Base-by-base conservation (phyloP, 495 filamentous ascomycete genomes). In the Penicillium maclennaniae region DNA sequence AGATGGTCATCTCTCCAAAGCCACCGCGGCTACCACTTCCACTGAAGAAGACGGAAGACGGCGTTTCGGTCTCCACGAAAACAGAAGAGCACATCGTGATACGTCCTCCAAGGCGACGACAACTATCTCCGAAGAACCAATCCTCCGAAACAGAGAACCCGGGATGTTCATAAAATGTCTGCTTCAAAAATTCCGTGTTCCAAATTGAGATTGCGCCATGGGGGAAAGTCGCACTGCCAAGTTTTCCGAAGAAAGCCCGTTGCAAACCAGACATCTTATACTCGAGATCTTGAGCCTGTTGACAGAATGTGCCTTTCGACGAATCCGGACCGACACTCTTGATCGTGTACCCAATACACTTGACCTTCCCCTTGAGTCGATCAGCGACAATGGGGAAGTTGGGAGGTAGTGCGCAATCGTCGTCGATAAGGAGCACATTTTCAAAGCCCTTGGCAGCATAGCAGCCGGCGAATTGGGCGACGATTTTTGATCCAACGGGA, bases 1-100 rank as follows among this genome's bases (percentile, higher is more conserved):
- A 75, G 25, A 79, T 65, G 0, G 76, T 79, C 76, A 75, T 79
- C 53, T 79, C 76, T 2, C 76, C 76, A 43, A 78, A 79, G 3
- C 76, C 76, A 34, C 76, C 76, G 16, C 76, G 63, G 15, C 66
- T 56, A 2, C 69, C 61, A 20, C 68, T 60, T 14, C 67, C 62
- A 34, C 56, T 60, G 36, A 71, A 68, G 34, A 79, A 73, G 14
- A 79, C 61, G 8, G 63, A 62, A 10, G 67, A 49, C 0, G 76
- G 76, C 1, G 75, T 75, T 40, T 74, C 69, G 0, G 75, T 79
- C 40, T 78, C 75, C 3, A 79, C 75, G 41, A 79, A 78, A 12
- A 75, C 69, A 17, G 69, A 65, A 15, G 71, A 72, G 42, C 75
- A 78, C 76, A 79, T 78, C 27, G 69, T 68, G 39, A 79, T 76